phyloP scores from a whole-genome alignment of 2,329 filamentous ascomycete genomes.

The Coniella lustricola region DNA sequence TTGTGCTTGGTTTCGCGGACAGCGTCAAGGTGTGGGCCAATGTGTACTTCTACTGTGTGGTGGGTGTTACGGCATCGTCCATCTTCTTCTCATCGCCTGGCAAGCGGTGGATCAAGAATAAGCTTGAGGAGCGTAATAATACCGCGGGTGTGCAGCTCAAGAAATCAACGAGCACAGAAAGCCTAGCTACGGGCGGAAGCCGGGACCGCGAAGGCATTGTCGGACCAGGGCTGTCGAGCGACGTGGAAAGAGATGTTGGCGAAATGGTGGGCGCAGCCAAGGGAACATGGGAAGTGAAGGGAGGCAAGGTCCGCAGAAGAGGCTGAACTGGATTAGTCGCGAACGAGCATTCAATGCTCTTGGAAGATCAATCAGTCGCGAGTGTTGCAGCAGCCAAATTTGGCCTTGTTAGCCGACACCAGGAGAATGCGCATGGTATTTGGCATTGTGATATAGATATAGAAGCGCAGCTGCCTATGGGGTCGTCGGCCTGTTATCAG shows the following conservation, averaged over 20 bases:
- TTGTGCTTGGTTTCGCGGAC: slow-evolving; percentile 66
- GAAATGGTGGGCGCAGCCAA: slow-evolving; percentile 71
- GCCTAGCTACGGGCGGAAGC: slow-evolving; percentile 29
- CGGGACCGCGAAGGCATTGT: slow-evolving; percentile 54
- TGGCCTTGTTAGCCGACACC: too few relatives aligned
- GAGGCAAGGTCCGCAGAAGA: slow-evolving; percentile 24
- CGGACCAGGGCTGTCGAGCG: slow-evolving; percentile 74
- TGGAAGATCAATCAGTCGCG: too few relatives aligned
- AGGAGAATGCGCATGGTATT: too few relatives aligned
- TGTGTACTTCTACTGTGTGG: slow-evolving; percentile 80
- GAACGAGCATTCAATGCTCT: too few relatives aligned
- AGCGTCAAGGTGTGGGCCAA: slow-evolving; percentile 73
- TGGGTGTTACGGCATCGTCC: slow-evolving; percentile 58
- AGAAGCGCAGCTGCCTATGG: too few relatives aligned
- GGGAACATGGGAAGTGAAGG: slow-evolving; percentile 59
- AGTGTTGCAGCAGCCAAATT: too few relatives aligned
- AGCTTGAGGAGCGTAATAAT: slow-evolving; percentile 51
- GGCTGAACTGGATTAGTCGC: neutral
- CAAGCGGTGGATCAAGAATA: slow-evolving; percentile 52
- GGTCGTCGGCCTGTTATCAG: too few relatives aligned
- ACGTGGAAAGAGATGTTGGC: slow-evolving; percentile 67
- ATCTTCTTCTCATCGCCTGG: slow-evolving; percentile 75
- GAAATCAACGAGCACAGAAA: slow-evolving; percentile 45
- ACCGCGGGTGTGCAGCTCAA: slow-evolving; percentile 33
- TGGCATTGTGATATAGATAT: too few relatives aligned